Conservation (phyloP, 768 basidiomycete species). For the Saitozyma sp. region DNA sequence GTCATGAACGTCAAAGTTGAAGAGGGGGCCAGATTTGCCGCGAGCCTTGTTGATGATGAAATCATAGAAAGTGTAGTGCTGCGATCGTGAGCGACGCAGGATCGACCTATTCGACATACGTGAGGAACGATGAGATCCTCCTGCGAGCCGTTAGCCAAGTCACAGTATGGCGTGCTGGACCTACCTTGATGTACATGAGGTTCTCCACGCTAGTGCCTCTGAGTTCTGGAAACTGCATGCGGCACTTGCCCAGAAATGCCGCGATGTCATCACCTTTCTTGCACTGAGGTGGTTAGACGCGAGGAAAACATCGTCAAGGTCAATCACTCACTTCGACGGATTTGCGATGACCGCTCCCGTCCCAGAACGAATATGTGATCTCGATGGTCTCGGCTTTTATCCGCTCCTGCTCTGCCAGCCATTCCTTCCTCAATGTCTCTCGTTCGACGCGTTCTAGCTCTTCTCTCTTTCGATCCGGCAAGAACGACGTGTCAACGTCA, state of each 20-base stretch:
- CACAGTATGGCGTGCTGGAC: conserved; percentile 17
- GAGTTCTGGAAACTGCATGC: conserved; percentile 88
- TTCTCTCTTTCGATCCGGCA: conserved; percentile 96
- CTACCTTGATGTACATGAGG: conserved; percentile 95
- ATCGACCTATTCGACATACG: conserved; percentile 57
- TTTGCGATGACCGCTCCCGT: conserved; percentile 94
- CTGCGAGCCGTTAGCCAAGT: conserved; percentile 53
- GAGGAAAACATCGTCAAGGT: background rate
- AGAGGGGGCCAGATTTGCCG: conserved; percentile 95
- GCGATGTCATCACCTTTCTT: conserved; percentile 93
- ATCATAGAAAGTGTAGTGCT: conserved; percentile 98
- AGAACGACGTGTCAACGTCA: conserved; percentile 92
- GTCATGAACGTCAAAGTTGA: conserved; percentile 99
- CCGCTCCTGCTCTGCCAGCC: conserved; percentile 72
- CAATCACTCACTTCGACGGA: conserved; percentile 70
- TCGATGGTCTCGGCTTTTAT: conserved; percentile 77
- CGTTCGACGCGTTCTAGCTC: conserved; percentile 84
- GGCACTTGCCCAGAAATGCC: conserved; percentile 85
- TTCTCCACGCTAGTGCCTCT: conserved; percentile 89
- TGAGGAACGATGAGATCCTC: conserved; percentile 98
- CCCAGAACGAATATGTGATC: conserved; percentile 96
- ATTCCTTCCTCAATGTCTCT: conserved; percentile 84
- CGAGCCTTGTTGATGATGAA: conserved; percentile 98
- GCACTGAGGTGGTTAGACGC: conserved; percentile 61
- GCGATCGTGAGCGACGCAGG: conserved; percentile 10